Evolutionary conservation across 441 rosid genomes (phyloP), one percentile per base, ranked within the genome.

Genomic region (Populus hybrid): DNA sequence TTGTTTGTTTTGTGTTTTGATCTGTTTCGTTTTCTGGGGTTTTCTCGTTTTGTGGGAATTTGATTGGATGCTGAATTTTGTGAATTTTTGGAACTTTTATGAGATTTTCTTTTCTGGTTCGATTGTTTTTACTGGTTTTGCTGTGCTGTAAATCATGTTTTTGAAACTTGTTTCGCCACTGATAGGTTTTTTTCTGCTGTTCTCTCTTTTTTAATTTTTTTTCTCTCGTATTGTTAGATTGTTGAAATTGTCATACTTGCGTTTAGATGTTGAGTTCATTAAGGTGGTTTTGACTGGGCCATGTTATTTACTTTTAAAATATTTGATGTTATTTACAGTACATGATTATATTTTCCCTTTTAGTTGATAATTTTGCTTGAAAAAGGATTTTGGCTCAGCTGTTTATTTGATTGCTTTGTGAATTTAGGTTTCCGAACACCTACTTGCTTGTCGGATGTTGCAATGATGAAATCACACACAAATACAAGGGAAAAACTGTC

Each of bases 401-500:
- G 28, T 21, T 63, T 63, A 21, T 21, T 3, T 63, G 66, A 9
- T 63, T 10, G 10, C 26, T 4, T 63, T 63, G 50, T 12, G 66
- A 73, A 23, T 67, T 16, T 78, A 93, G 97, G 89, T 91, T 93
- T 81, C 96, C 93, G 32, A 89, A 90, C 76, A 86, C 96, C 4
- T 90, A 87, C 59, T 78, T 91, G 81, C 90, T 93, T 10, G 94
- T 93, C 35, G 97, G 96, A 57, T 93, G 96, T 76, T 89, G 93
- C 80, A 93, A 89, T 61, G 96, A 93, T 73, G 90, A 91, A 70
- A 86, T 71, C 67, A 93, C 97, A 6, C 90, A 88, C 84, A 87
- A 87, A 79, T 91, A 78, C 79, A 93, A 93, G 75, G 97, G 97
- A 35, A 93, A 93, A 80, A 93, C 97, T 12, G 96, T 93, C 34